These are phyloP conservation scores for Exophiala oligosperma DNA, from an alignment of 2,329 filamentous ascomycete species.

Conservation along the genomic window DNA sequence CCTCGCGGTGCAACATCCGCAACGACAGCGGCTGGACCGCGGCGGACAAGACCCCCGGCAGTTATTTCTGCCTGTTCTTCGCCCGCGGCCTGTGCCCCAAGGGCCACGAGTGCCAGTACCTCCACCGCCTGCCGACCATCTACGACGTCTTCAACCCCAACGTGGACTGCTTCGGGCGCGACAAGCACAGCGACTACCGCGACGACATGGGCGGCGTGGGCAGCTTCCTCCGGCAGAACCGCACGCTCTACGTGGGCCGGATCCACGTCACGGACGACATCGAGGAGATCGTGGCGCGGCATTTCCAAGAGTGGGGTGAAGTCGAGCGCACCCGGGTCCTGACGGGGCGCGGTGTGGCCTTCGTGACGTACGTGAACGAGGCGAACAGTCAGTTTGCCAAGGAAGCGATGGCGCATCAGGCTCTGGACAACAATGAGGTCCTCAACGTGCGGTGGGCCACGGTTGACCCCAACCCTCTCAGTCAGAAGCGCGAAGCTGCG, in stretches of 20 bases:
- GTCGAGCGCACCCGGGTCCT: conserved; percentile 85
- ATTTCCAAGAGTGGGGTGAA: conserved; percentile 96
- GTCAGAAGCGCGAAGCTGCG: conserved; percentile 85
- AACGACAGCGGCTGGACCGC: conserved; percentile 77
- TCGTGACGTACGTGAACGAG: conserved; percentile 92
- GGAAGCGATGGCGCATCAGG: conserved; percentile 94
- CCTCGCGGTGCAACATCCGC: conserved; percentile 82
- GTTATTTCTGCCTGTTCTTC: conserved; percentile 92
- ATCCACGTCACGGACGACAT: conserved; percentile 97
- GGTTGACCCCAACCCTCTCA: conserved; percentile 91
- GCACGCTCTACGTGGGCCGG: conserved; percentile 87
- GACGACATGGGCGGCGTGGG: conserved; percentile 98
- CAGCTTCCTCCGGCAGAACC: conserved; percentile 88
- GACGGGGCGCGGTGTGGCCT: conserved; percentile 85
- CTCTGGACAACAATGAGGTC: conserved; percentile 85
- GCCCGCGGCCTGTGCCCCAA: conserved; percentile 79
- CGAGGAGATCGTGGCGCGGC: conserved; percentile 89
- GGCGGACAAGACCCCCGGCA: conserved; percentile 73
- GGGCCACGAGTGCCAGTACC: conserved; percentile 89
- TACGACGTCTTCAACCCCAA: conserved; percentile 93
- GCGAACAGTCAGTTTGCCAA: conserved; percentile 88
- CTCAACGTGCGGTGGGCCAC: conserved; percentile 97
- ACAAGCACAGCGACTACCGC: conserved; percentile 89
- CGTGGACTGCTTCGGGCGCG: conserved; percentile 90
- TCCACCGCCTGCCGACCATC: conserved; percentile 82